These are phyloP conservation scores for Hypoxylon intermedium DNA, from an alignment of 495 filamentous ascomycete genomes.

Conservation along the genomic window DNA sequence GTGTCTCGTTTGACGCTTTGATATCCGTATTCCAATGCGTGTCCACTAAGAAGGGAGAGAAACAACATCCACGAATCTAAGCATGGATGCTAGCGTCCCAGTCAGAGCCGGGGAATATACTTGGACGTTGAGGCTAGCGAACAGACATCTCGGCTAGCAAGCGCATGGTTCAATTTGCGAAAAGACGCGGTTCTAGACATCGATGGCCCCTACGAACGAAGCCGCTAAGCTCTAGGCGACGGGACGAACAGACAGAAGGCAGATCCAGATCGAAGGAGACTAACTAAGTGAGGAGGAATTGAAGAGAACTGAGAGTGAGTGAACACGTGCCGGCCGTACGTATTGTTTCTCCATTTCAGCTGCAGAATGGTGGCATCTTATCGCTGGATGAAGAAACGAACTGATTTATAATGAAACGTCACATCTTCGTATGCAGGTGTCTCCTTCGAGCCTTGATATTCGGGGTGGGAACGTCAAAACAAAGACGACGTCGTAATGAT, in stretches of 20 bases:
- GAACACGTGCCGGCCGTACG: too few species aligned
- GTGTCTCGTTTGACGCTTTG: too few species aligned
- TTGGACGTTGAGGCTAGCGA: too few species aligned
- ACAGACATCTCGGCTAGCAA: background rate
- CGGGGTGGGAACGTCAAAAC: background rate
- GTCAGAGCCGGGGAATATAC: too few species aligned
- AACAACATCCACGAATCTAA: too few species aligned
- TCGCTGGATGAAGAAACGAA: too few species aligned
- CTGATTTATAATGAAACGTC: too few species aligned
- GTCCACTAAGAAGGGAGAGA: too few species aligned
- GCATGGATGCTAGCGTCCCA: too few species aligned
- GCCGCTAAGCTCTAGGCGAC: slow-evolving; percentile 8
- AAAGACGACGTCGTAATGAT: background rate
- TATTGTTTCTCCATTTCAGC: background rate
- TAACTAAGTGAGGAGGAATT: background rate
- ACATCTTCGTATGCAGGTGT: too few species aligned
- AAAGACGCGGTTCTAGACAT: background rate
- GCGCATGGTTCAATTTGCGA: slow-evolving; percentile 3
- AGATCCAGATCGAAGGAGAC: background rate
- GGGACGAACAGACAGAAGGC: background rate
- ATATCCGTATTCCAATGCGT: too few species aligned
- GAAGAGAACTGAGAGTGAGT: background rate
- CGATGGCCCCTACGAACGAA: slow-evolving; percentile 2
- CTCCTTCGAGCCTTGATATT: background rate
- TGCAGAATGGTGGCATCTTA: too few species aligned